Evolutionary conservation across 257 asterid species (phyloP).

Genomic region (Przewalskia tangutica): DNA sequence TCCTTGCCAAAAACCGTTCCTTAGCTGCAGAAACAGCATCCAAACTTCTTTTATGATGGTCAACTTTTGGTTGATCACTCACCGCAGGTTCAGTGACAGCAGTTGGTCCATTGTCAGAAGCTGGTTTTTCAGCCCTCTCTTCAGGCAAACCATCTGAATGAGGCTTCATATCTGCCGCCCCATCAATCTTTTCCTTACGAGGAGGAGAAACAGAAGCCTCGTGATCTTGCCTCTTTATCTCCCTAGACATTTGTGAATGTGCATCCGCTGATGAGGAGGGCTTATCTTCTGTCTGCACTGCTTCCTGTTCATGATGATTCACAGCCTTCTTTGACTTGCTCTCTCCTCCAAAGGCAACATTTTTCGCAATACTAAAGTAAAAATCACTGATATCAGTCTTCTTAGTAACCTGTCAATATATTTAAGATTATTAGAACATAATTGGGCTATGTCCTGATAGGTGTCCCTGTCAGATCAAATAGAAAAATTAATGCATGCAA

Average conservation of each 20-base stretch:
- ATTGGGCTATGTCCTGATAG: neutral
- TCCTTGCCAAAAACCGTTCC: slow-evolving; percentile 68
- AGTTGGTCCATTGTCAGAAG: neutral
- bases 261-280: slow-evolving; percentile 19
- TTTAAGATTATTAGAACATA: neutral
- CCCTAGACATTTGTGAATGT: slow-evolving; percentile 25
- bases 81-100: neutral
- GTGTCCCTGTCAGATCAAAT: neutral
- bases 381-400: slow-evolving; percentile 72
- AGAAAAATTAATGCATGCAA: neutral
- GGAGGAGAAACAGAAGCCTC: slow-evolving; percentile 26
- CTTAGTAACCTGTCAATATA: slow-evolving; percentile 59
- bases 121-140: slow-evolving; percentile 18
- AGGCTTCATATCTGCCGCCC: slow-evolving; percentile 15
- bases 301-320: slow-evolving; percentile 27
- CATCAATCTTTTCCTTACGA: slow-evolving; percentile 26
- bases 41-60: slow-evolving; percentile 42
- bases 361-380: slow-evolving; percentile 65
- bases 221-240: slow-evolving; percentile 16
- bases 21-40: slow-evolving; percentile 53
- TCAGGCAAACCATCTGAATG: slow-evolving; percentile 24
- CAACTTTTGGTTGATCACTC: slow-evolving; percentile 29
- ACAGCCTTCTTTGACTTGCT: slow-evolving; percentile 31
- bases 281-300: slow-evolving; percentile 22
- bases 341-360: slow-evolving; percentile 73